Conservation (phyloP, 257 asterid genomes). For the Gynochthodes officinalis region DNA sequence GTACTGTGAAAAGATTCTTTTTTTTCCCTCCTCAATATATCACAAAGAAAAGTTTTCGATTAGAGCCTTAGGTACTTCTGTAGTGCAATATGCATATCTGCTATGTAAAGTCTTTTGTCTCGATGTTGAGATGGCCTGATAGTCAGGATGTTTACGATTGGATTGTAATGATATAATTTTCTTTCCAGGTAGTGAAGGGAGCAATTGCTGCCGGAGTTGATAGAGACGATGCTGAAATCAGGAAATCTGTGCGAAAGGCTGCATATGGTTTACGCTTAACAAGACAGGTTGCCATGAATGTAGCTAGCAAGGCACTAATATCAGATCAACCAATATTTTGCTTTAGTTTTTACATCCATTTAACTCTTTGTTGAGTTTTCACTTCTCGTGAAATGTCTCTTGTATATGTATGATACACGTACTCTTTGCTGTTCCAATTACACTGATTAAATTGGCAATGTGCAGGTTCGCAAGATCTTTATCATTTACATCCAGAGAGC, state of each 20-base stretch:
- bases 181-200: conserved; percentile 71
- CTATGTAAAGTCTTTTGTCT: too few species aligned
- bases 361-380: background rate
- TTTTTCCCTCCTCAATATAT: background rate
- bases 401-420: background rate
- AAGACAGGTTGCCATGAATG: conserved; percentile 82
- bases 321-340: background rate
- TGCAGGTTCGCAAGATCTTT: conserved; percentile 83
- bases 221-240: conserved; percentile 69
- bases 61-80: background rate
- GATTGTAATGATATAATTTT: conserved; percentile 8
- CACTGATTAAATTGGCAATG: conserved; percentile 15
- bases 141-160: too few species aligned
- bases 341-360: background rate
- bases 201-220: conserved; percentile 78
- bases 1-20: too few species aligned
- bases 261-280: conserved; percentile 92
- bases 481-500: conserved; percentile 72
- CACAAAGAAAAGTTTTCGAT: background rate
- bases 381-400: background rate
- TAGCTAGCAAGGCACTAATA: conserved; percentile 87
- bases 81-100: background rate
- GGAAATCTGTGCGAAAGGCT: conserved; percentile 79
- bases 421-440: background rate
- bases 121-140: background rate